phyloP scores from a whole-genome alignment of 768 basidiomycete genomes.

The Lactarius pseudohatsudake region DNA sequence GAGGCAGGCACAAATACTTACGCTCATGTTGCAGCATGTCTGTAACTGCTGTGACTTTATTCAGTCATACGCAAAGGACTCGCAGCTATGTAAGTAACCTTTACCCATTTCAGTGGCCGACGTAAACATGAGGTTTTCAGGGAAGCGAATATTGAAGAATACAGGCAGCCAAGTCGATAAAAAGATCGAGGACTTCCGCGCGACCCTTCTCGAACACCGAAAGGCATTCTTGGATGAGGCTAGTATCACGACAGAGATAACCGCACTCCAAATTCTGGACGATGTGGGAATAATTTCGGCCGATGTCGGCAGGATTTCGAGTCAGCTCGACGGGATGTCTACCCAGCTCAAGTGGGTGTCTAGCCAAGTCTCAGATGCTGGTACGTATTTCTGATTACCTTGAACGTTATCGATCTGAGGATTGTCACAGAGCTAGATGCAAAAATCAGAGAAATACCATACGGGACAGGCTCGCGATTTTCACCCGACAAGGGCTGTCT shows the following conservation, averaged over 20 bases:
- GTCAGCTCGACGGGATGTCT: neutral
- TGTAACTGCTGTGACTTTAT: neutral
- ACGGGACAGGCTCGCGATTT: neutral
- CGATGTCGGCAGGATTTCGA: neutral
- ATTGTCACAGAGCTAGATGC: neutral
- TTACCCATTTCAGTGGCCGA: neutral
- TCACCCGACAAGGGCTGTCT: neutral
- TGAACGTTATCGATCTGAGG: neutral
- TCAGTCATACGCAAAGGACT: neutral
- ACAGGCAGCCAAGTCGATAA: neutral
- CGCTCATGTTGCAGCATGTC: neutral
- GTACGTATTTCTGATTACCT: neutral
- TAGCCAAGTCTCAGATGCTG: neutral
- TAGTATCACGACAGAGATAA: neutral
- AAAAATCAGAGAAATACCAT: neutral
- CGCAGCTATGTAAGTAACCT: neutral
- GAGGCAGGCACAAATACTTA: neutral
- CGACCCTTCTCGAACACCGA: neutral
- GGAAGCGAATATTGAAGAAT: neutral
- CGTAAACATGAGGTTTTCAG: neutral
- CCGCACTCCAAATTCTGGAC: constrained; percentile 1
- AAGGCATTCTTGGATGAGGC: neutral
- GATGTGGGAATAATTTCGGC: neutral
- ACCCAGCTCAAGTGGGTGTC: neutral
- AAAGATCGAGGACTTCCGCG: neutral